phyloP scores from a whole-genome alignment of 2,329 filamentous ascomycete genomes.

The Aspergillus uvarum region DNA sequence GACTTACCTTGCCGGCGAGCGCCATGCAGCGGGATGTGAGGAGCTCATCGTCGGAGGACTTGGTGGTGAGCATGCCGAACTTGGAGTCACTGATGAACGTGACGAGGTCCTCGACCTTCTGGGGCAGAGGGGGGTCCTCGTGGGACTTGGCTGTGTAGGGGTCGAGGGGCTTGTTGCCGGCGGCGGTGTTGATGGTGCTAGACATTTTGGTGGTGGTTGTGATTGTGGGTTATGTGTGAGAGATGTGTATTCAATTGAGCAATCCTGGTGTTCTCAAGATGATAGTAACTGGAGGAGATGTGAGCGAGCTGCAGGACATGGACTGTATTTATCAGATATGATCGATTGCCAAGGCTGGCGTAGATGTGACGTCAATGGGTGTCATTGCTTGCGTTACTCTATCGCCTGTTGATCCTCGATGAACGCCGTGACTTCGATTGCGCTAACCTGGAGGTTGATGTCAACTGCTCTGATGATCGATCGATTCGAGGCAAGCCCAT shows the following conservation, averaged over 20 bases:
- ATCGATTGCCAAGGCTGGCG: slow-evolving; percentile 15
- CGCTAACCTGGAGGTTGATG: neutral
- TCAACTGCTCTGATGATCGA: neutral
- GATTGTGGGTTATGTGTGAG: neutral
- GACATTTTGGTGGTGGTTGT: slow-evolving; percentile 28
- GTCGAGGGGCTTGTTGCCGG: slow-evolving; percentile 66
- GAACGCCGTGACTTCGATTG: neutral
- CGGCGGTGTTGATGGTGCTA: slow-evolving; percentile 55
- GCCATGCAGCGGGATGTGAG: slow-evolving; percentile 86
- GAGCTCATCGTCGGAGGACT: slow-evolving; percentile 59
- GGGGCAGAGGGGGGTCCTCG: slow-evolving; percentile 67
- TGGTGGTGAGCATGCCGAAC: slow-evolving; percentile 87
- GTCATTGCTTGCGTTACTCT: neutral
- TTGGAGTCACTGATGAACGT: slow-evolving; percentile 71
- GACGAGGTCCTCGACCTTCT: slow-evolving; percentile 74
- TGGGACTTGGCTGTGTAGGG: slow-evolving; percentile 78
- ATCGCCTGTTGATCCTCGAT: neutral
- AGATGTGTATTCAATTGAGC: neutral
- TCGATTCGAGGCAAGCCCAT: neutral
- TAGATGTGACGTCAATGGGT: slow-evolving; percentile 20
- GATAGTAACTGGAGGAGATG: neutral
- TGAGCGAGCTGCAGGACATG: neutral
- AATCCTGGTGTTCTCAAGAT: neutral
- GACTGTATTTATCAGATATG: slow-evolving; percentile 8
- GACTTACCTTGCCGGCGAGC: slow-evolving; percentile 68